Evolutionary conservation across 2,329 filamentous ascomycete species (phyloP), one percentile per base, ranked within the genome.

Genomic region (Pyrenophora teres): DNA sequence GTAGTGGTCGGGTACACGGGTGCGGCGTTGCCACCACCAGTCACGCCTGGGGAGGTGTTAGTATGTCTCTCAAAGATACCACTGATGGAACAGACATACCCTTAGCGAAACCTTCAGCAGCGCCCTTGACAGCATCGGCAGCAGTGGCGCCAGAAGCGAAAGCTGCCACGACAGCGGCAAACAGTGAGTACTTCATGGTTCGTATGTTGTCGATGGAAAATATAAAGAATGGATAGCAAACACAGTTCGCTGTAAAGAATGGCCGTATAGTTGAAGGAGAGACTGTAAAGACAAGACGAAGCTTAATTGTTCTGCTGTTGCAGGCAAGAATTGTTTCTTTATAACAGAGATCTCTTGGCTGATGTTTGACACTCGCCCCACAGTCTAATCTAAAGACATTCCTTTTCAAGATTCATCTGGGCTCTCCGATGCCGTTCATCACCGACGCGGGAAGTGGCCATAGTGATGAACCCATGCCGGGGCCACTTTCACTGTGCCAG

Each of bases 41-140:
- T 66, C 2, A 66, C 63, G 35, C 58, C 57, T 60, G 13, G 5
- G 6, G 2, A 1, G 3, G 2, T 23, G 21, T 58, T 31, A 58
- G 46, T 19, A 19, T 27, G 13, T 18, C 12, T 12, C 30, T 21
- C 6, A 3, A 0, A 15, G 7, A 12, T 12, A 1, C 1, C 13
- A 4, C 16, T 18, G 3, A n/a, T 8, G 15, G 0, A n/a, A 1
- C 4, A 27, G 8, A 50, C 40, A 7, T 48, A 60, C 63, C 63
- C 57, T 64, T 66, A 15, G 63, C 63, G 36, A 66, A 66, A 47
- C 63, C 63, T 46, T 66, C 62, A 50, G 63, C 63, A 46, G 62
- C 52, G 33, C 63, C 63, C 56, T 60, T 58, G 16, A 66, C 63
- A 38, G 46, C 63, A 51, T 64, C 62, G 32, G 63, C 63, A 41